Evolutionary conservation across 148 eudicot species (phyloP).

Genomic region (Diospyros kaki): DNA sequence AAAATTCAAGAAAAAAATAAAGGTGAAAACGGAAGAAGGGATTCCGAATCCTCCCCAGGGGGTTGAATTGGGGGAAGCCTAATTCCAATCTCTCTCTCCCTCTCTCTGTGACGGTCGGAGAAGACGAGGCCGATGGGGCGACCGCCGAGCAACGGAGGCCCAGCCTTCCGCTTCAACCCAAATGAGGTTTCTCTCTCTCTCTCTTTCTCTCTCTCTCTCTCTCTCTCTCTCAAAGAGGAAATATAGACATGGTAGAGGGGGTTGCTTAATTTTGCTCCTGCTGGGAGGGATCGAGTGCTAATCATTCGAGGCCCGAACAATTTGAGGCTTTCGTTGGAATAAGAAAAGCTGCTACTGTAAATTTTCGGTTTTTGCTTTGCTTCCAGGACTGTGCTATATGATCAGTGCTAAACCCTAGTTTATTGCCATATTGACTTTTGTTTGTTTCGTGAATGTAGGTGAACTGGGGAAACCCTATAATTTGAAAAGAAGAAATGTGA

Average conservation of each 20-base stretch:
- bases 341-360: background rate
- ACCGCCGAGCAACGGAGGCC: constrained; percentile 80
- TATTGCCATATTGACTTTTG: background rate
- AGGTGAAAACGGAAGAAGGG: too few species aligned
- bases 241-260: background rate
- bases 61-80: too few species aligned
- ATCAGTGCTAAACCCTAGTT: background rate
- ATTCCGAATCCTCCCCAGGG: too few species aligned
- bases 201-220: background rate
- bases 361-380: background rate
- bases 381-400: background rate
- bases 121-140: constrained; percentile 50
- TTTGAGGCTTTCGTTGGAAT: background rate
- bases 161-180: constrained; percentile 68
- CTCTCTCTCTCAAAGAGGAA: background rate
- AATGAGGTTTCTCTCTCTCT: constrained; percentile 40
- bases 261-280: background rate
- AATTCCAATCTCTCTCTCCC: background rate
- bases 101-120: background rate
- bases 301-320: background rate
- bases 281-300: background rate
- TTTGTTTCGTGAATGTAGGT: background rate
- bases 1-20: too few species aligned
- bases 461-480: too few species aligned
- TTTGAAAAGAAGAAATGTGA: too few species aligned